Evolutionary conservation across 768 basidiomycete genomes (phyloP).

Genomic region (Chiua virens): DNA sequence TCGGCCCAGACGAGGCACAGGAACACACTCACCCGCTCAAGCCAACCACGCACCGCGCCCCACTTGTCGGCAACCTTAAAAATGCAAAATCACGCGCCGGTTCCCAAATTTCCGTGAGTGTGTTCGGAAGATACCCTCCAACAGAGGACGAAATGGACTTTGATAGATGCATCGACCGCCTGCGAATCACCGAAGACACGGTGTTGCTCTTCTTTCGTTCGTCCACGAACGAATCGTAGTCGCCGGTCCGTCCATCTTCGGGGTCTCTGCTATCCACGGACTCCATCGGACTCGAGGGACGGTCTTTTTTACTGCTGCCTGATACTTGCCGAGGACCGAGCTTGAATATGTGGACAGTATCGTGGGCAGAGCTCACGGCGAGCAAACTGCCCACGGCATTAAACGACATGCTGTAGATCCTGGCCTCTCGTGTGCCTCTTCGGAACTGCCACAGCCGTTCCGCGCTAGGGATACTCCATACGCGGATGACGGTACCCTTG

Average conservation of each 20-base stretch:
- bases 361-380: conserved; percentile 90
- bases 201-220: conserved; percentile 61
- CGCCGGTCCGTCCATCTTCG: conserved; percentile 56
- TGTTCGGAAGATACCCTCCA: conserved; percentile 86
- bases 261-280: conserved; percentile 65
- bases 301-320: conserved; percentile 25
- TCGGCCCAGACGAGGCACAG: background rate
- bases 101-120: conserved; percentile 95
- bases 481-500: conserved; percentile 96
- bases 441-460: conserved; percentile 96
- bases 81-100: conserved; percentile 94
- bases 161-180: conserved; percentile 73
- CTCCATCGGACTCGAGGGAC: conserved; percentile 59
- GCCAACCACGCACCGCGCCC: conserved; percentile 84
- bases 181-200: conserved; percentile 63
- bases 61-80: conserved; percentile 74
- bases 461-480: conserved; percentile 87
- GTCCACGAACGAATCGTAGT: conserved; percentile 86
- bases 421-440: conserved; percentile 81
- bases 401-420: conserved; percentile 84
- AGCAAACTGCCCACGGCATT: conserved; percentile 79
- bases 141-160: conserved; percentile 75
- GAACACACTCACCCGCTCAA: conserved; percentile 71
- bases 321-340: conserved; percentile 48
- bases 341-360: conserved; percentile 97